Percentiles rank a stretch among this genome's conserved stretches.
Conservation (phyloP, 257 asterid species). For the Solanum piurae region DNA sequence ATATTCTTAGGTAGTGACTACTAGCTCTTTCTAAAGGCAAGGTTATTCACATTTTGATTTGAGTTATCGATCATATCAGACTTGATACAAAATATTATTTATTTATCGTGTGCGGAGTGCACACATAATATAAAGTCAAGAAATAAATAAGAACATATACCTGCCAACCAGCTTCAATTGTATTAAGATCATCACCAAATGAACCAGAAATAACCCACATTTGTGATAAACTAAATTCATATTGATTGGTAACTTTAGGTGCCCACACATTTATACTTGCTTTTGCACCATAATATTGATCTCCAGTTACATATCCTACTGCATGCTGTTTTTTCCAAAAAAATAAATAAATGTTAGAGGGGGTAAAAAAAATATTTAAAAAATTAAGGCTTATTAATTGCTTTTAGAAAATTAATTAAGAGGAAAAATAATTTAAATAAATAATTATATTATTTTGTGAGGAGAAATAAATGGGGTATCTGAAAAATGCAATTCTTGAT, state of each 20-base stretch:
- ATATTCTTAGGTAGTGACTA: too few species aligned
- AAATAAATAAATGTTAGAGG: not conserved
- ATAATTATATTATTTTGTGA: not conserved
- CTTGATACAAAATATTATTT: not conserved
- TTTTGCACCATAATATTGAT: constrained; percentile 73
- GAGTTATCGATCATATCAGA: not conserved
- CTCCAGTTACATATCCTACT: constrained; percentile 83
- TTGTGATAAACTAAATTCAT: constrained; percentile 82
- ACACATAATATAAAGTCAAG: too few species aligned
- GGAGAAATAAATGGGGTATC: not conserved
- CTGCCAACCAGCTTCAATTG: constrained; percentile 99
- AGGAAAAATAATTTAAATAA: not conserved
- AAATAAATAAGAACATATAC: constrained; percentile 19
- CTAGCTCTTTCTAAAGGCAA: not conserved
- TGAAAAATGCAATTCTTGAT: not conserved
- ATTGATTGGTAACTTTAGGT: constrained; percentile 49
- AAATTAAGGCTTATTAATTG: not conserved
- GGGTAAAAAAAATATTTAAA: too few species aligned
- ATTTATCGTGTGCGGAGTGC: too few species aligned
- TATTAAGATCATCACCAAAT: constrained; percentile 86
- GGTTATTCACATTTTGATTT: not conserved
- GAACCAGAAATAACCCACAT: constrained; percentile 92
- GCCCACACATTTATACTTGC: constrained; percentile 91
- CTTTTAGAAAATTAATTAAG: not conserved
- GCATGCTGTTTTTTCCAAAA: constrained; percentile 50